Base-by-base conservation (phyloP, 1,139 yeast genomes). In the Candida freyschussii region DNA sequence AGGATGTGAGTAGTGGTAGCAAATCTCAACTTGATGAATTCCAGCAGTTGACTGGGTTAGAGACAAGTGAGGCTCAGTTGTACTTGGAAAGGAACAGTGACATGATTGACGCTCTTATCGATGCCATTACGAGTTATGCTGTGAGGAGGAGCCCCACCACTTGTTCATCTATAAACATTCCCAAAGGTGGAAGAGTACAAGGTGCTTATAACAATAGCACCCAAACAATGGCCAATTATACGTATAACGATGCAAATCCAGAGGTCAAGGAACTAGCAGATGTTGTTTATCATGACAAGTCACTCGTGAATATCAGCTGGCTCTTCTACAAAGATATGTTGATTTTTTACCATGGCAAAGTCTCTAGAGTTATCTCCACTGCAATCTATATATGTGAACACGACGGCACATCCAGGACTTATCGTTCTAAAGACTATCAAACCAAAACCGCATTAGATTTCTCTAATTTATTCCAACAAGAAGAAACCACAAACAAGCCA, bases 331-430 rank as follows among this genome's bases (percentile, higher is more conserved):
- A 52, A 12, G 47, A 55, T 17, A 61, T 65, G 4, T 36, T 72
- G 11, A 56, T 45, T 9, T 62, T 63, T 41, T 65, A 60, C 36
- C 37, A 56, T 20, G 74, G 73, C 2, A 60, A 71, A 33, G 46
- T 57, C 13, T 45, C 47, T 24, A 57, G 52, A 29, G 62, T 62
- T 1, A 33, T 66, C 17, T 56, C 52, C 7, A 30, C 60, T 2
- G 59, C 60, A 4, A 36, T 57, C 3, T 39, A 45, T 7, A 37
- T 62, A 3, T 36, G 53, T 6, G 63, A 61, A 30, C 36, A 52
- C 7, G 43, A 47, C 15, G 52, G 54, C 8, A 48, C 43, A 4
- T 28, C 33, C 6, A 28, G 48, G n/a, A 47, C 52, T 6, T 45
- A 33, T 19, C n/a, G n/a, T n/a, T n/a, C n/a, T n/a, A 29, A 28